Percentiles rank a stretch among this genome's conserved stretches.
Evolutionary conservation across 2,329 filamentous ascomycete genomes (phyloP).

Genomic region (Colletotrichum chlorophyti): DNA sequence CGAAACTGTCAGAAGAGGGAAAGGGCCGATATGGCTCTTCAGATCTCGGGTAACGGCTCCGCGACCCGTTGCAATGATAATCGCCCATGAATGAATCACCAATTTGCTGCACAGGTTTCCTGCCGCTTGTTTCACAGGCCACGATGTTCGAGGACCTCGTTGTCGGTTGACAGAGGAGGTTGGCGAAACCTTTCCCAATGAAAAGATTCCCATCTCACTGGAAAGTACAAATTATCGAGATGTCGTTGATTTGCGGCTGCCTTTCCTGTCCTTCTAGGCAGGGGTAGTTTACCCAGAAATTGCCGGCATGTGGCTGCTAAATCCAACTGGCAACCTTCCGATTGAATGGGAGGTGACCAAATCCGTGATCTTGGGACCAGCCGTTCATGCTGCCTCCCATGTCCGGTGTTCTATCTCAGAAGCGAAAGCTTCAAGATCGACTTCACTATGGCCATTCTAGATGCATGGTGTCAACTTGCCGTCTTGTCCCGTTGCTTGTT

Average conservation of each 20-base stretch:
- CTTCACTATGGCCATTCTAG: background rate
- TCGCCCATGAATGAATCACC: no score
- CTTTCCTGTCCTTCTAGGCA: background rate
- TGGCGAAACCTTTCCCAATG: background rate
- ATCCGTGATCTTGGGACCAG: constrained; percentile 18
- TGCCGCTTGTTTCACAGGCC: background rate
- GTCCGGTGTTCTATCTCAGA: background rate
- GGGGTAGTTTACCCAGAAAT: constrained; percentile 16
- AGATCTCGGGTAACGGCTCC: constrained; percentile 2
- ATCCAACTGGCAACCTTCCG: background rate
- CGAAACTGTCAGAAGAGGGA: no score
- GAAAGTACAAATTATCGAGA: background rate
- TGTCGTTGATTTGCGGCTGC: constrained; percentile 19
- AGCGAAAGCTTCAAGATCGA: background rate
- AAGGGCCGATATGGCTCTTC: no score
- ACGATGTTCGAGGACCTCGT: background rate
- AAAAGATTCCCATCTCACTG: background rate
- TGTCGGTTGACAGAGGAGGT: background rate
- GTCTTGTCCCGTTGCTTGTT: background rate
- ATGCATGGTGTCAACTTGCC: background rate
- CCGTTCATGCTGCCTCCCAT: background rate
- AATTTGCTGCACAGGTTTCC: no score
- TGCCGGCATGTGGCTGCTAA: constrained; percentile 14
- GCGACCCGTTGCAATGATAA: no score
- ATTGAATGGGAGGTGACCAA: constrained; percentile 5